Base-by-base conservation (phyloP, 306 rosid species). In the Aeschynomene evenia region DNA sequence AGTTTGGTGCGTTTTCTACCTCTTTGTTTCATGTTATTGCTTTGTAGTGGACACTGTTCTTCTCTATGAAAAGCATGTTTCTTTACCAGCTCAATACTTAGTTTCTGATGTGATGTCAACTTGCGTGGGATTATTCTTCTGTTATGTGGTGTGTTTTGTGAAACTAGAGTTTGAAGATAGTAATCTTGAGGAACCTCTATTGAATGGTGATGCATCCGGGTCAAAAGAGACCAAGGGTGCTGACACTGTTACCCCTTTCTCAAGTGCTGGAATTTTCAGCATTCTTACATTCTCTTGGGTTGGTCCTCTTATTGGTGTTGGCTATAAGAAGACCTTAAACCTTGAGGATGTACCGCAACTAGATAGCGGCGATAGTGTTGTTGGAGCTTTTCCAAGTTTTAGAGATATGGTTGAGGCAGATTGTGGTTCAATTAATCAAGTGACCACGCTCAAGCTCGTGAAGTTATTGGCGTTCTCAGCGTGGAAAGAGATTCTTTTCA, bases 221-320 rank as follows among this genome's bases (percentile, higher is more conserved):
- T 28, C 31, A 28, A 28, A 28, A 28, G 31, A 28, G 31, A 28
- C 31, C 37, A 23, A n/a, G 33, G 73, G 86, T 55, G 68, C 53
- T 66, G 80, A 79, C 68, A 75, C 70, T 64, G 77, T 85, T 45
- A 81, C 86, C 52, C 84, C 89, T 40, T 81, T 45, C 57, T 79
- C 89, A n/a, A 69, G 34, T 64, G 86, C 86, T 85, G 86, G 89
- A 15, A 1, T 85, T 81, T 76, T 81, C 78, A 81, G 86, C 74
- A 36, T 72, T 69, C 80, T 85, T 29, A 79, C 82, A 0, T 76
- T 81, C 80, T 45, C 82, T 52, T 85, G 89, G 89, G 48, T 73
- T 24, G 86, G 82, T 31, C 59, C 86, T 23, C 82, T 85, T 50
- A 22, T 85, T 9, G 82, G 78, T 58, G 18, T 54, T 69, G 86